Percentiles rank a stretch among this genome's conserved stretches.
phyloP scores from a whole-genome alignment of 1,139 yeast species.

The Geotrichum bryndzae region DNA sequence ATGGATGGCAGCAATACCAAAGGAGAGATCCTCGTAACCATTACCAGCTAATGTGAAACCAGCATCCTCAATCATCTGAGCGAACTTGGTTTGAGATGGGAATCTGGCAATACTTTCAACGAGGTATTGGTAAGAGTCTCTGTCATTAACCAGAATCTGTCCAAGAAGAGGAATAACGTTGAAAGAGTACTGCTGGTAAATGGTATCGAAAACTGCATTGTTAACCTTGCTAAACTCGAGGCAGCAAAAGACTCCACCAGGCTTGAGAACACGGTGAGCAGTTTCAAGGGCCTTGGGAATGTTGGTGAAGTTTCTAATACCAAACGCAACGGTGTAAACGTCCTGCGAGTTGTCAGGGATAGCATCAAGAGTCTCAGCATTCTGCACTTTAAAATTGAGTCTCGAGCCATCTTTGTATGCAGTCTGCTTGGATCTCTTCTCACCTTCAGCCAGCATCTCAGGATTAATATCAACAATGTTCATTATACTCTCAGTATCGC shows the following conservation, averaged over 20 bases:
- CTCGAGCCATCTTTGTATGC: conserved; percentile 51
- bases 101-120: conserved; percentile 90
- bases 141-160: conserved; percentile 87
- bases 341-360: conserved; percentile 87
- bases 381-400: conserved; percentile 77
- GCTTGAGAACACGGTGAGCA: conserved; percentile 89
- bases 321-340: conserved; percentile 93
- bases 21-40: conserved; percentile 93
- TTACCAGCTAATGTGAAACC: conserved; percentile 86
- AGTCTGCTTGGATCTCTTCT: conserved; percentile 50
- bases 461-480: conserved; percentile 92
- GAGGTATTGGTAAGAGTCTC: conserved; percentile 90
- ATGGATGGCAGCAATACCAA: conserved; percentile 94
- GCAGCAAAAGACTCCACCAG: conserved; percentile 98
- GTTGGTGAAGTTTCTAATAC: conserved; percentile 92
- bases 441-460: conserved; percentile 93
- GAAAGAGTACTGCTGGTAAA: conserved; percentile 84
- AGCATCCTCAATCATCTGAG: conserved; percentile 86
- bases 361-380: conserved; percentile 82
- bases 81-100: conserved; percentile 89
- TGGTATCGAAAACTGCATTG: conserved; percentile 63
- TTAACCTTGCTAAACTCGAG: conserved; percentile 91
- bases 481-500: conserved; percentile 74
- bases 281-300: conserved; percentile 89
- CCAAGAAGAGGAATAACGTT: conserved; percentile 90